Conservation (phyloP, 2,329 filamentous ascomycete species). For the Diaporthe nobilis region DNA sequence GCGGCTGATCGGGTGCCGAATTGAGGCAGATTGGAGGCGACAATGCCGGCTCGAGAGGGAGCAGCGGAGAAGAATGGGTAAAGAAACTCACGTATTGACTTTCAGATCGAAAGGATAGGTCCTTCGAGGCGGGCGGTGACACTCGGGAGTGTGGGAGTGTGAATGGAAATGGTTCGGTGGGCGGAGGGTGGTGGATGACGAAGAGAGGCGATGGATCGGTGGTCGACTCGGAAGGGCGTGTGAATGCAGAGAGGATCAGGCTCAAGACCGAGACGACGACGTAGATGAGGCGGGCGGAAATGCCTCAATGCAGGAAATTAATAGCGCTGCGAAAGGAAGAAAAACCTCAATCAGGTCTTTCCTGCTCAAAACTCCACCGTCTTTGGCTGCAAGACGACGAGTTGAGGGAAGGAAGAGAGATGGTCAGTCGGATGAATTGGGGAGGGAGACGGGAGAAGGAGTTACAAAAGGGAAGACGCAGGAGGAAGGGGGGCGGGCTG, state of each 20-base stretch:
- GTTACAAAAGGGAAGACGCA: constrained; percentile 41
- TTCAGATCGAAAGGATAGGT: constrained; percentile 9
- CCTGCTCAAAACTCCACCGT: constrained; percentile 36
- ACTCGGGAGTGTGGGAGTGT: background rate
- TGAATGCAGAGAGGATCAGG: background rate
- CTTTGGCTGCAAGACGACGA: constrained; percentile 36
- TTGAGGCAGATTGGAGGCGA: background rate
- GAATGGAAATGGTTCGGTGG: constrained; percentile 1
- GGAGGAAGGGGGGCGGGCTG: constrained; percentile 43
- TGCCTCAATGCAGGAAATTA: constrained; percentile 30
- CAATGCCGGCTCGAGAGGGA: background rate
- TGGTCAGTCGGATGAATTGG: constrained; percentile 21
- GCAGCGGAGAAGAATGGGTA: background rate
- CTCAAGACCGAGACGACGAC: background rate
- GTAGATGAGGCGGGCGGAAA: background rate
- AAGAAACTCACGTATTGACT: constrained; percentile 32
- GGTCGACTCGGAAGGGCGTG: constrained; percentile 22
- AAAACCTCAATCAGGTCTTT: constrained; percentile 26
- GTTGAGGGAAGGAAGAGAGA: constrained; percentile 34
- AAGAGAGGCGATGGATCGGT: constrained; percentile 26
- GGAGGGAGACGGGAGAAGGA: constrained; percentile 42
- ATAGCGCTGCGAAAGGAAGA: background rate
- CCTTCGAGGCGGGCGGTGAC: background rate
- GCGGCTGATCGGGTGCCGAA: constrained; percentile 2
- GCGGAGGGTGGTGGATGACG: constrained; percentile 30